Evolutionary conservation across 2,329 filamentous ascomycete genomes (phyloP).

Genomic region (Metarhizium guizhouense): DNA sequence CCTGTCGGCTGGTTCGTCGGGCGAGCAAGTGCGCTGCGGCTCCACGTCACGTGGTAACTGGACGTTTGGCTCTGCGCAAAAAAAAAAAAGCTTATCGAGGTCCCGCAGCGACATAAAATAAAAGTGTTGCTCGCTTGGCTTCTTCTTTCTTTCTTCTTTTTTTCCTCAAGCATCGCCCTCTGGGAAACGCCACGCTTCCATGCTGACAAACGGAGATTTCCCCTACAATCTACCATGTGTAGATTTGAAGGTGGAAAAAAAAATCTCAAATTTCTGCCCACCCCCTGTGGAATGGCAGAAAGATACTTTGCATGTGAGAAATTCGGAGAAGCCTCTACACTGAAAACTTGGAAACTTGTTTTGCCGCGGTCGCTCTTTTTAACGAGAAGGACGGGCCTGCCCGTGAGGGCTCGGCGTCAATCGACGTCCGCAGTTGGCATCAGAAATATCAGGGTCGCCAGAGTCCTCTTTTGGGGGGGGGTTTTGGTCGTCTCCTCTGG

Average conservation of each 20-base stretch:
- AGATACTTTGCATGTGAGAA: conserved; percentile 14
- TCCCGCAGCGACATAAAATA: background rate
- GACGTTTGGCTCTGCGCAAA: background rate
- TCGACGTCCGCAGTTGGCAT: conserved; percentile 14
- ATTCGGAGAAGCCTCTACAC: conserved; percentile 16
- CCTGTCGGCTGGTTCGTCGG: too few relatives aligned
- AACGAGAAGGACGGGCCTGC: conserved; percentile 14
- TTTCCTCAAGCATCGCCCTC: conserved; percentile 13
- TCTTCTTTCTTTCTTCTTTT: conserved; percentile 1
- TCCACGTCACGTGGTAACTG: conserved; percentile 7
- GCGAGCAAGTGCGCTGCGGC: background rate
- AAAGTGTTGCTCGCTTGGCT: background rate
- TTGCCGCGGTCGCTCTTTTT: conserved; percentile 10
- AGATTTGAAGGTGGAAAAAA: background rate
- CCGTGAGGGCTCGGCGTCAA: conserved; percentile 15
- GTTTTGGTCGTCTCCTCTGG: conserved; percentile 7
- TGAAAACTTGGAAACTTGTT: background rate
- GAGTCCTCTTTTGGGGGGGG: background rate
- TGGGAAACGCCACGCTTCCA: conserved; percentile 16
- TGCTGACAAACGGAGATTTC: conserved; percentile 14
- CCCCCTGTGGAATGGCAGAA: background rate
- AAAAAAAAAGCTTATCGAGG: background rate
- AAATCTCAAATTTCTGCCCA: background rate
- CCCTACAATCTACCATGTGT: background rate
- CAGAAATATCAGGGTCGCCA: conserved; percentile 13